Base-by-base conservation (phyloP, 352 stramenopile species). In the Globisporangium canariense region DNA sequence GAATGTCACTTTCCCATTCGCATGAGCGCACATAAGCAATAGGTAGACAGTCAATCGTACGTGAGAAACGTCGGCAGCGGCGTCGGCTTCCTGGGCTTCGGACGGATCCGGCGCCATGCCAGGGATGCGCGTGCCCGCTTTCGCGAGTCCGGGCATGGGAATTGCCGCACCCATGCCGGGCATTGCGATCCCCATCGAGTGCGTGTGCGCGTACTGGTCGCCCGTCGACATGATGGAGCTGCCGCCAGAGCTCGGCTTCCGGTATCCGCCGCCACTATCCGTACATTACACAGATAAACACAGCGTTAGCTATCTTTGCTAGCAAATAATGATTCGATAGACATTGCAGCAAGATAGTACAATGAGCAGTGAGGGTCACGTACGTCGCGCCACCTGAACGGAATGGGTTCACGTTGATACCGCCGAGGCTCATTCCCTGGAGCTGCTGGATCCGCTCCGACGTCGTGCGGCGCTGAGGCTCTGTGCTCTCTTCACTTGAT, bases 401-500 rank as follows among this genome's bases (percentile, higher is more conserved):
- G 58, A 95, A 95, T 5, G 84, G 78, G 68, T 94, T 95, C 54
- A 95, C 76, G 63, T 91, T 91, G 64, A 95, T 90, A 3, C 78
- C 87, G 4, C 80, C 87, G n/a, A 93, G 62, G 66, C 70, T 58
- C 51, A 43, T 93, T 5, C 85, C 85, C 68, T 95, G 85, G 8
- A 95, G 61, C 60, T 91, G 75, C 57, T 90, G 77, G 65, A 95
- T 93, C 56, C 82, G 78, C 64, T 77, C 75, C 38, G 77, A 77
- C 56, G 52, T 75, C 76, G 66, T 78, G 58, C 56, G 69, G 47
- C 36, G 63, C 32, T 49, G 43, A 4, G 14, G 56, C 8, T 25
- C 55, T 54, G 54, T 71, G 16, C 65, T 62, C 20, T 64, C 57
- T 43, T 45, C 51, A 43, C 8, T 71, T 18, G 43, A 45, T 20